Evolutionary conservation across 352 stramenopile genomes (phyloP), one percentile per base, ranked within the genome.

Genomic region (Phytophthora capsici): DNA sequence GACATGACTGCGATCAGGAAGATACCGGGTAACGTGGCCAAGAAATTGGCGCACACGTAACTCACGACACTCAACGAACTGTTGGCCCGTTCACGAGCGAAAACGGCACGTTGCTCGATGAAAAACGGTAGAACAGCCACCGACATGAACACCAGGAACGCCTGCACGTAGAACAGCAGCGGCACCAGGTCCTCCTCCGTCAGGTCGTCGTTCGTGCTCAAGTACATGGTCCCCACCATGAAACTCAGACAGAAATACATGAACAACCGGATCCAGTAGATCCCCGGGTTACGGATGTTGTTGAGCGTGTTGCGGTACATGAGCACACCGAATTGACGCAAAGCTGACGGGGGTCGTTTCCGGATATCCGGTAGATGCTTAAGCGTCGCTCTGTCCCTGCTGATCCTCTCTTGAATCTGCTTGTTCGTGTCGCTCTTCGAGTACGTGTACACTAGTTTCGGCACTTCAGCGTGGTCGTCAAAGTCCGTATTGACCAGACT

Each of bases 61-160:
- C 75, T 84, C 40, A 83, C 26, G 13, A 94, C 71, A 63, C 84
- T 79, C 23, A 97, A 86, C 51, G 78, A 90, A 52, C 73, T 83
- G 76, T 97, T 97, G 41, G 68, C 75, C 34, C 85, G 71, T 55
- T 93, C 69, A 14, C 68, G 68, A 44, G 55, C 55, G 25, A 82
- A 75, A 0, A 88, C 75, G 59, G 94, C 89, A 16, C 91, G 88
- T 41, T 93, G 82, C 38, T 95, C 78, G 40, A 97, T 89, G 40
- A 94, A 89, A 69, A 95, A 95, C 2, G 91, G 89, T 13, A 97
- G 66, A 3, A 91, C 85, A 3, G 89, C 88, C 34, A 96, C 80
- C 49, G 77, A 90, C 91, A 97, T 96, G 68, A 95, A 96, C 36
- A 94, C 82, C 36, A 96, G 78, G 63, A 97, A 96, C 7, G 88